Base-by-base conservation (phyloP, 2,329 filamentous ascomycete genomes). In the Coniella lustricola region DNA sequence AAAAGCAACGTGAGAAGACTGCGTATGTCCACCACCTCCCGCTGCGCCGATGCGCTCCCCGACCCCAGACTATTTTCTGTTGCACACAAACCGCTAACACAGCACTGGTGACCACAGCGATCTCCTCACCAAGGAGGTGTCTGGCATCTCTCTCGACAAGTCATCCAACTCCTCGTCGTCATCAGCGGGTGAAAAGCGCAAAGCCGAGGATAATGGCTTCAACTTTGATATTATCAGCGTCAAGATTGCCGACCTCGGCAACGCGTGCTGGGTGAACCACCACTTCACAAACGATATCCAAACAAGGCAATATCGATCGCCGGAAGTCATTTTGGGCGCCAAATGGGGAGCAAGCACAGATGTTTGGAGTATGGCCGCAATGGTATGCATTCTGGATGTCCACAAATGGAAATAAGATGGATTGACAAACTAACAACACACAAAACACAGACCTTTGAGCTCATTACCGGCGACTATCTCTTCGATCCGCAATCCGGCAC, bases 271-370 rank as follows among this genome's bases (percentile, higher is more conserved):
- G 93, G 90, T 95, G 22, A 90, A 90, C 56, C 93, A 98, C 64
- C 93, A 98, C 68, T 98, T 98, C 69, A 98, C 93, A 62, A 96
- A 98, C 64, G 93, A 98, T 65, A 98, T 98, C 60, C 93, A 98
- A 66, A 98, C 93, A 8, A 79, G 93, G 61, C 93, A 98, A 69
- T 98, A 98, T 67, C 79, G 93, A 49, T 97, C 93, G 1, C 93
- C 93, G 1, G 93, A 98, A 68, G 93, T 98, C 49, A 97, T 98
- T 52, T 73, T 98, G 17, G 93, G 93, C 34, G 82, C 90, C 3
- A 97, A 97, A 73, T 98, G 93, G 93, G 93, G 93, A 57, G 93
- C 93, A n/a, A 97, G 91, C 64, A 97, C 93, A 2, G 93, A 98
- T 68, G 87, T 97, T 7, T 98, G 93, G 93, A 97, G 91, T 69